These are phyloP conservation scores for Monilinia aucupariae DNA, from an alignment of 2,329 filamentous ascomycete species.

Conservation along the genomic window DNA sequence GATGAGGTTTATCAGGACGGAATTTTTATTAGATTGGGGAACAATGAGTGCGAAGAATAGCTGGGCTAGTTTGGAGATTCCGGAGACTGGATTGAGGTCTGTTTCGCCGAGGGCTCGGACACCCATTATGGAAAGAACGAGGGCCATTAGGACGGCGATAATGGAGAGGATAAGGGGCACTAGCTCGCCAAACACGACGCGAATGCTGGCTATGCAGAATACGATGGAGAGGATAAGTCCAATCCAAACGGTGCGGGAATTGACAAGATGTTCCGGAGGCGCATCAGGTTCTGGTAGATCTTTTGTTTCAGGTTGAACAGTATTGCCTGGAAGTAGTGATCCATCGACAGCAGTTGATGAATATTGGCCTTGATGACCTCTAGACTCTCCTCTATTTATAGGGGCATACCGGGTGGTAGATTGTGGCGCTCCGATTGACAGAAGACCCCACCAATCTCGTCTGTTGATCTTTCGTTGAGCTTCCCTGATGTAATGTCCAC, in stretches of 20 bases:
- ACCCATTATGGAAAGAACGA: conserved; percentile 73
- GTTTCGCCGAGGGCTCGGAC: conserved; percentile 70
- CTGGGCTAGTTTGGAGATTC: conserved; percentile 94
- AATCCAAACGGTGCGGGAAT: conserved; percentile 63
- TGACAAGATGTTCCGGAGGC: conserved; percentile 75
- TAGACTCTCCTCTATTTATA: conserved; percentile 19
- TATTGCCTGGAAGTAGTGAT: background rate
- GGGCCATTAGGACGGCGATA: conserved; percentile 75
- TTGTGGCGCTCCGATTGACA: conserved; percentile 21
- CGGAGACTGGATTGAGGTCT: conserved; percentile 91
- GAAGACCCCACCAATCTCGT: conserved; percentile 32
- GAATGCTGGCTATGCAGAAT: conserved; percentile 76
- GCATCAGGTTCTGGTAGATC: conserved; percentile 60
- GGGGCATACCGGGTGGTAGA: conserved; percentile 29
- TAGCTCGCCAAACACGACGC: conserved; percentile 74
- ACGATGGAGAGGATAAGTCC: conserved; percentile 70
- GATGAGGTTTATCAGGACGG: conserved; percentile 90
- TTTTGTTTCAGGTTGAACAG: conserved; percentile 19
- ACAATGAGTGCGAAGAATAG: conserved; percentile 90
- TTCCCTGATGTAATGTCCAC: conserved; percentile 37
- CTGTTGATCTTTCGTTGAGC: conserved; percentile 27
- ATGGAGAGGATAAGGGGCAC: conserved; percentile 70
- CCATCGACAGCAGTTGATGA: conserved; percentile 18
- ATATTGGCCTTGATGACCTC: conserved; percentile 18
- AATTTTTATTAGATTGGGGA: conserved; percentile 71